A percentile compares a stretch with the other conserved stretches of the same genome.
phyloP scores from a whole-genome alignment of 129 eudicot genomes.

The Silybum marianum region DNA sequence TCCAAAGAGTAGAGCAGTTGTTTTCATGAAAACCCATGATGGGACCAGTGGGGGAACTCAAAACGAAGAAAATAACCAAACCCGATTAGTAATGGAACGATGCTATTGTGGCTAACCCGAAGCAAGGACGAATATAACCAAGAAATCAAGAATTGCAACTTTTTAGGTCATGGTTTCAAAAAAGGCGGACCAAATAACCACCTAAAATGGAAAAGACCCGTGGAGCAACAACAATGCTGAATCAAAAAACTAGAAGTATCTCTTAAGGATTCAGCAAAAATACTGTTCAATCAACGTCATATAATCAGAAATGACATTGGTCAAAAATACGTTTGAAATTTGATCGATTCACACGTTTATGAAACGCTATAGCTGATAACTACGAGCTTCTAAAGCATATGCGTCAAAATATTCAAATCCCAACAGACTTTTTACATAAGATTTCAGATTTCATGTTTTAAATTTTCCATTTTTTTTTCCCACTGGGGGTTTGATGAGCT shows the following conservation, averaged over 20 bases:
- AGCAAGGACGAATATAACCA: not conserved
- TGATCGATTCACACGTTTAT: constrained; percentile 9
- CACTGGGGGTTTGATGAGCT: constrained; percentile 16
- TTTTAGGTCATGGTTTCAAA: not conserved
- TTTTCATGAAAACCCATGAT: no score
- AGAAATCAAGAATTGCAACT: not conserved
- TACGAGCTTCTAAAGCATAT: constrained; percentile 11
- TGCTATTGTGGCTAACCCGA: no score
- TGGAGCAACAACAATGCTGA: not conserved
- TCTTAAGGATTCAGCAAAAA: not conserved
- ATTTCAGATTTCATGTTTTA: not conserved
- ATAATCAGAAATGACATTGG: not conserved
- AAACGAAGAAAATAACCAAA: no score
- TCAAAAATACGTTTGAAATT: not conserved
- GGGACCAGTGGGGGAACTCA: no score
- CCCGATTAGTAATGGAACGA: no score
- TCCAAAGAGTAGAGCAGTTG: no score
- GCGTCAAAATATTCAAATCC: constrained; percentile 9
- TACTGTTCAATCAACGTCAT: not conserved
- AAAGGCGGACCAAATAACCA: not conserved
- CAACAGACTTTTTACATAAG: constrained; percentile 17
- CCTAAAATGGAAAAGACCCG: not conserved
- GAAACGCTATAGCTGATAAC: constrained; percentile 11
- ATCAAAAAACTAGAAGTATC: not conserved
- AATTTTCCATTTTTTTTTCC: not conserved